Conservation (phyloP, 2,329 filamentous ascomycete genomes). For the Pyrenophora seminiperda region DNA sequence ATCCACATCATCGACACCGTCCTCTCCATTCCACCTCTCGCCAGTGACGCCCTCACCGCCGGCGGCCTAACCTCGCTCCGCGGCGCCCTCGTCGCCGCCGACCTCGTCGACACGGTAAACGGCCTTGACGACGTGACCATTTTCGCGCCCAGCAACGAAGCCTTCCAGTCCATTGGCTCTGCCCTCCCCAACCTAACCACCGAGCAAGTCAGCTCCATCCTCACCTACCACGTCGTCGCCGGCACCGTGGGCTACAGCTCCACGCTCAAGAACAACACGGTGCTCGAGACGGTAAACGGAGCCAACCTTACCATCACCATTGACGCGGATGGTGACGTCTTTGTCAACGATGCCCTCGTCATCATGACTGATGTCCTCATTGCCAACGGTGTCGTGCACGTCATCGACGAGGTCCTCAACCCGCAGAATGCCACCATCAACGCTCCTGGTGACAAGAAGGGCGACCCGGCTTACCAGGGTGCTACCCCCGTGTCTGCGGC, state of each 20-base stretch:
- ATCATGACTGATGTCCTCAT: constrained; percentile 51
- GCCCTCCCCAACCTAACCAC: constrained; percentile 55
- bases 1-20: constrained; percentile 55
- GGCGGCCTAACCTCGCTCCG: constrained; percentile 49
- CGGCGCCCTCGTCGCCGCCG: constrained; percentile 49
- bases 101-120: constrained; percentile 52
- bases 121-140: constrained; percentile 64
- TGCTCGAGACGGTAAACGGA: constrained; percentile 47
- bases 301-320: constrained; percentile 49
- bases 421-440: constrained; percentile 54
- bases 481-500: constrained; percentile 55
- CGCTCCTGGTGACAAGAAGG: constrained; percentile 51
- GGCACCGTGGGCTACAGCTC: constrained; percentile 61
- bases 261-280: constrained; percentile 52
- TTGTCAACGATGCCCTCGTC: constrained; percentile 54
- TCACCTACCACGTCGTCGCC: constrained; percentile 68
- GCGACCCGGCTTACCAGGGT: constrained; percentile 58
- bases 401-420: constrained; percentile 65
- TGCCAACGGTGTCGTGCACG: constrained; percentile 56
- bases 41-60: constrained; percentile 39
- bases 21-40: constrained; percentile 47
- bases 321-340: constrained; percentile 42
- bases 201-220: constrained; percentile 57
- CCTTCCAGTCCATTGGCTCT: constrained; percentile 63
- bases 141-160: constrained; percentile 66